A percentile compares a stretch with the other conserved stretches of the same genome.
Evolutionary conservation across 2,329 filamentous ascomycete species (phyloP).

Genomic region (Phoma sp.): DNA sequence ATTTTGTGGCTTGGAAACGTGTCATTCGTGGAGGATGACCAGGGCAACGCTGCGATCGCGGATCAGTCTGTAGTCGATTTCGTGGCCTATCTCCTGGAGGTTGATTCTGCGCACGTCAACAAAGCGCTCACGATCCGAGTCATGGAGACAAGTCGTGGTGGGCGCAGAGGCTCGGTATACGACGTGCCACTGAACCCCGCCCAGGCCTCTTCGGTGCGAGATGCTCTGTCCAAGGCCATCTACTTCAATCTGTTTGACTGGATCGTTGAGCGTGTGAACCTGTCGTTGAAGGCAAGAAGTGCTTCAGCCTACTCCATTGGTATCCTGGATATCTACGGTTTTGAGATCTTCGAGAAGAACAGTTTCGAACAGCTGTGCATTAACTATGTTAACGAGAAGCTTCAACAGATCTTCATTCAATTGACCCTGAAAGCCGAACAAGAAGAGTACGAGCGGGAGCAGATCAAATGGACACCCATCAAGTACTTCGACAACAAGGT

Average conservation of each 20-base stretch:
- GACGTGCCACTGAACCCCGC: constrained; percentile 83
- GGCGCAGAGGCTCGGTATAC: constrained; percentile 70
- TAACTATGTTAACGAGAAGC: constrained; percentile 99
- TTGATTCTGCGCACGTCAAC: constrained; percentile 78
- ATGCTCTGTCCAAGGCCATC: constrained; percentile 92
- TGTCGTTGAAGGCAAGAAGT: constrained; percentile 80
- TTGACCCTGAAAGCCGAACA: constrained; percentile 95
- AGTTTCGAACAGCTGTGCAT: constrained; percentile 99
- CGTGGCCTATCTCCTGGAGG: constrained; percentile 90
- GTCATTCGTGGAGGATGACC: constrained; percentile 86
- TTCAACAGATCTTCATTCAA: constrained; percentile 99
- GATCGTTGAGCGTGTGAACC: constrained; percentile 93
- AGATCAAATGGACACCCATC: constrained; percentile 99
- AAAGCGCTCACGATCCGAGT: constrained; percentile 89
- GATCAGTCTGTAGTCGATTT: constrained; percentile 95
- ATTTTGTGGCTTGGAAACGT: constrained; percentile 96
- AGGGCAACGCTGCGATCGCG: constrained; percentile 82
- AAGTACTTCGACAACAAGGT: constrained; percentile 99
- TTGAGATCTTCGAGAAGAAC: constrained; percentile 98
- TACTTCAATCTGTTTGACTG: constrained; percentile 98
- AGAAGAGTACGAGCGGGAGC: constrained; percentile 93
- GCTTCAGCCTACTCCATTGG: constrained; percentile 84
- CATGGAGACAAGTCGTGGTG: constrained; percentile 73
- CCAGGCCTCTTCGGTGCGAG: constrained; percentile 84
- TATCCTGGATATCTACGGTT: constrained; percentile 98